Conservation (phyloP, 1,139 yeast genomes). For the Scheffersomyces titani region DNA sequence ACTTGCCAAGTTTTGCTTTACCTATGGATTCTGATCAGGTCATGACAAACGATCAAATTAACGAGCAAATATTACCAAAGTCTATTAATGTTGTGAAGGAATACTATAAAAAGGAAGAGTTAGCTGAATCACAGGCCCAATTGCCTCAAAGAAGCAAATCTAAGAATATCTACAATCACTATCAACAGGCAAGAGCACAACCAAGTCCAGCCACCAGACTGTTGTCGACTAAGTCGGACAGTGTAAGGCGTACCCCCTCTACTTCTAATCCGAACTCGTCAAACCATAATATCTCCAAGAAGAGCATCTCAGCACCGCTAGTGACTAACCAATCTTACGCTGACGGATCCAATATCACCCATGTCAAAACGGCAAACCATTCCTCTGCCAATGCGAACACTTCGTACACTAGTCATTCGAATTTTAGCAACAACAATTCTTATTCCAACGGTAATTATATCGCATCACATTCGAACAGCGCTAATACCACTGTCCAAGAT, state of each 20-base stretch:
- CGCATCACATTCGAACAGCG: background rate
- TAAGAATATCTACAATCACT: constrained; percentile 21
- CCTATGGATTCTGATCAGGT: constrained; percentile 3
- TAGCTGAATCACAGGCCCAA: constrained; percentile 8
- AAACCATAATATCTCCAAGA: background rate
- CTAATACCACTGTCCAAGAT: background rate
- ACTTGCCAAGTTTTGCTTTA: constrained; percentile 22
- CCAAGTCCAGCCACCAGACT: background rate
- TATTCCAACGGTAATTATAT: background rate
- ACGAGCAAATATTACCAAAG: constrained; percentile 15
- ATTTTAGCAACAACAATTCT: background rate
- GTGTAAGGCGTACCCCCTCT: background rate
- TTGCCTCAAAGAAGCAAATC: constrained; percentile 17
- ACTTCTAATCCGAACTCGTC: background rate
- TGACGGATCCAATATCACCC: background rate
- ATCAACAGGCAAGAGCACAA: constrained; percentile 16
- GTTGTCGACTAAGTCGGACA: background rate
- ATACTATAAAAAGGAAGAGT: constrained; percentile 9
- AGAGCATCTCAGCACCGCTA: background rate
- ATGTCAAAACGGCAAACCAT: too few relatives aligned
- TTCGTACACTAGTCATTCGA: background rate
- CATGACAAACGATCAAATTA: constrained; percentile 14
- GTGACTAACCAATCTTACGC: background rate
- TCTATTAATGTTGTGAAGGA: constrained; percentile 15
- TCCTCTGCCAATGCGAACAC: background rate